Base-by-base conservation (phyloP, 2,329 filamentous ascomycete species). In the Neocucurbitaria cava region DNA sequence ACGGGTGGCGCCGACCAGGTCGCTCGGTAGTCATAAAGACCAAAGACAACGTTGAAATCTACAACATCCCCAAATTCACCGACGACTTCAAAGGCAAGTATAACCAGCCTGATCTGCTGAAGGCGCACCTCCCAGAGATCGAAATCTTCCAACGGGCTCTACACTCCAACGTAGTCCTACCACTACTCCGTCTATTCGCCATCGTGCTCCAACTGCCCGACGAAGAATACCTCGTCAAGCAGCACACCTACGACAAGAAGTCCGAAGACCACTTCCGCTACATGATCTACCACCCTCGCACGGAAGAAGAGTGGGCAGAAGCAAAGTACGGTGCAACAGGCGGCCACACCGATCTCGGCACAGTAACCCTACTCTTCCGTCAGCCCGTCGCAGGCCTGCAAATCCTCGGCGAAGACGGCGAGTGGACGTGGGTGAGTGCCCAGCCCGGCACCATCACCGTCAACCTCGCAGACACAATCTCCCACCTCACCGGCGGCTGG, bases 231-330 rank as follows among this genome's bases (percentile, higher is more conserved):
- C 76, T 88, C 30, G 78, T 84, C 57, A 76, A 79, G 17, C 75
- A 83, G 7, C 86, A 89, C 67, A 77, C 76, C 15, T 89, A 87
- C 68, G 79, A 86, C 1, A 77, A 80, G n/a, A 79, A 82, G 24
- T 80, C 82, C 17, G 85, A 87, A 56, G 83, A 85, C 21, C 85
- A 87, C 52, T 77, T 87, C n/a, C 80, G 86, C 2, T 87, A 87
- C 68, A 87, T 87, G 84, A 78, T 82, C 44, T 87, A 87, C 56
- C 77, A 78, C 8, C 78, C 79, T 0, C 81, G 84, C 31, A 78
- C 75, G 0, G 66, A 76, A 0, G 78, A 82, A n/a, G 79, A 81
- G 81, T 52, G 77, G 76, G 26, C 75, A 74, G 35, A 75, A 77
- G 40, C 55, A 1, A 78, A 78, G 0, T 70, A 74, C 18, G 72